Evolutionary conservation across 495 filamentous ascomycete species (phyloP), one percentile per base, ranked within the genome.

Genomic region (Penicillium waksmanii): DNA sequence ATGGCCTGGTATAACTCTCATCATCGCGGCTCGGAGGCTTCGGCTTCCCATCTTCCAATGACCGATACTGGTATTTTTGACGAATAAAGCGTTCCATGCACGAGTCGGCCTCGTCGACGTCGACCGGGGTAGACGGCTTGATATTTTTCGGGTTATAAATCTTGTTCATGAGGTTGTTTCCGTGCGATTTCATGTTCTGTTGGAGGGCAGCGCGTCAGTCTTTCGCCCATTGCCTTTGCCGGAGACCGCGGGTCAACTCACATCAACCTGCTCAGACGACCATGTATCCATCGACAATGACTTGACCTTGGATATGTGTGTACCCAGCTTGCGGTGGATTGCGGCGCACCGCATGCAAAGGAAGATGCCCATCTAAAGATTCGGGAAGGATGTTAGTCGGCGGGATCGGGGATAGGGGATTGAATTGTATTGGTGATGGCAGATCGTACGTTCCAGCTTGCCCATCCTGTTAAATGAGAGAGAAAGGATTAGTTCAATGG

Each of bases 221-320:
- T 47, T 7, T 53, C 38, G 9, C 4, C 27, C 19, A 18, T 10
- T 44, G 5, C 31, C 12, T 7, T 15, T 12, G 43, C 13, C n/a
- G 11, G 15, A 19, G 4, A 3, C 0, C 34, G 7, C 13, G 25
- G 49, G 18, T 19, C 9, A 12, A 69, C 82, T 71, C 81, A 97
- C 94, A 75, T 98, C 95, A 55, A 98, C 92, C 75, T 98, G 96
- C 35, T 97, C 95, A 69, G 86, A 87, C 44, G 90, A 84, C 95
- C 95, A 98, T 51, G 86, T 92, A 70, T 98, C 95, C 95, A 98
- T 97, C 63, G 89, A 96, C 78, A 98, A 77, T 9, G 93, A 97
- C 75, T 98, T 98, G 75, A 98, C 91, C 74, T 98, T 98, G 46
- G 94, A 96, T 56, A 98, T 90, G 71, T 98, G 95, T 52, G 93